A percentile compares a stretch with the other conserved stretches of the same genome.
Evolutionary conservation across 441 rosid genomes (phyloP).

Genomic region (Raphanus hybrid): DNA sequence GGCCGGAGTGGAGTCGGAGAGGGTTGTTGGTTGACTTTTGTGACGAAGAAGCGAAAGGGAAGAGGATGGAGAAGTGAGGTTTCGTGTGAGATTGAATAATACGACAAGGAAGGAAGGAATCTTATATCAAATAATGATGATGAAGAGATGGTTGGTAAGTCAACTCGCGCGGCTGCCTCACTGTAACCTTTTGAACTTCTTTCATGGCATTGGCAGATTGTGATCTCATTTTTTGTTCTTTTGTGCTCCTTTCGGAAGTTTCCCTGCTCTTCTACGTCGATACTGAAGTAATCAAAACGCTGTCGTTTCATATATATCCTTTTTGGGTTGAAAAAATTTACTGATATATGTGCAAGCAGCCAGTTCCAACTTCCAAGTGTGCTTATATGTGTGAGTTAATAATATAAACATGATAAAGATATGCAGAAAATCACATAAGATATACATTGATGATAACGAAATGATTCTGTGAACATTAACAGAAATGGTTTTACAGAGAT

Average conservation of each 20-base stretch:
- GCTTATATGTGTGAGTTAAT: too few species aligned
- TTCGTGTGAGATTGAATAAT: constrained; percentile 34
- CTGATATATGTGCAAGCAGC: too few species aligned
- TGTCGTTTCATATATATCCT: background rate
- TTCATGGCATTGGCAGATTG: constrained; percentile 34
- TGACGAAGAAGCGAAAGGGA: constrained; percentile 29
- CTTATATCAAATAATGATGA: constrained; percentile 18
- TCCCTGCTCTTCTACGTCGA: background rate
- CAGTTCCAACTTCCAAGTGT: too few species aligned
- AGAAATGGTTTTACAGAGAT: too few species aligned
- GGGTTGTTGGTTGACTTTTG: constrained; percentile 45
- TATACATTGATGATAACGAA: too few species aligned
- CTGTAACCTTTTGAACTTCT: constrained; percentile 36
- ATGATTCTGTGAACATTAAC: too few species aligned
- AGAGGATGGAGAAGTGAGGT: constrained; percentile 41
- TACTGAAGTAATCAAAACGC: background rate
- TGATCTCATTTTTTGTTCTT: background rate
- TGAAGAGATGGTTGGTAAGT: constrained; percentile 39
- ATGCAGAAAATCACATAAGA: too few species aligned
- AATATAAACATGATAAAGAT: too few species aligned
- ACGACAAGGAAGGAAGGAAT: constrained; percentile 21
- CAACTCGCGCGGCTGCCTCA: constrained; percentile 40
- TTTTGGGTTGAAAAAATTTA: too few species aligned
- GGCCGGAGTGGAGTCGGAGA: constrained; percentile 28
- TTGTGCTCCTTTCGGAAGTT: background rate